Percentiles rank a stretch among this genome's conserved stretches.
Conservation (phyloP, 2,329 filamentous ascomycete species). For the Trichoderma atroviride region DNA sequence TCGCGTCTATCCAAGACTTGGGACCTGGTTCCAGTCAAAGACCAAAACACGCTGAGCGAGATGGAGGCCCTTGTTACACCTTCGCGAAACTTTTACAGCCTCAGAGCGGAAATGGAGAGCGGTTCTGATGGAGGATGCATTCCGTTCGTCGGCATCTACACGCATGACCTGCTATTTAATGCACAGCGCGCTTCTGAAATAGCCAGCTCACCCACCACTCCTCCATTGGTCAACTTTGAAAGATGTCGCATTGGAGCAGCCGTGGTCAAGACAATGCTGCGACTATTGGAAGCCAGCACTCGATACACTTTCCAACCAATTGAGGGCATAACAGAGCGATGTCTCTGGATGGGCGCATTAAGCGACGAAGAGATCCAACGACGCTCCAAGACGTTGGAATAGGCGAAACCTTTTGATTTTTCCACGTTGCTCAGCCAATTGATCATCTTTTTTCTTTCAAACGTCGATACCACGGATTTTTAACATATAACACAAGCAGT, state of each 20-base stretch:
- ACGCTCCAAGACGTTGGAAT: conserved; percentile 55
- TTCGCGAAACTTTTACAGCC: conserved; percentile 73
- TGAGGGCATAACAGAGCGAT: conserved; percentile 76
- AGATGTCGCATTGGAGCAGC: conserved; percentile 74
- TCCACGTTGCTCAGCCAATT: neutral
- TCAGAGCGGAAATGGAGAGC: conserved; percentile 77
- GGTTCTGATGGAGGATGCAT: conserved; percentile 73
- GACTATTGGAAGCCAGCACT: conserved; percentile 77
- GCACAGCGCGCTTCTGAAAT: conserved; percentile 77
- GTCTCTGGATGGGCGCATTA: conserved; percentile 81
- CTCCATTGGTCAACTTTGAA: conserved; percentile 81
- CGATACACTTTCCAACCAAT: conserved; percentile 74
- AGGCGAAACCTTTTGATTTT: neutral
- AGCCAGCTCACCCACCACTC: conserved; percentile 64
- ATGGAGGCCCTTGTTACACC: conserved; percentile 76
- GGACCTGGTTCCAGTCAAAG: conserved; percentile 66
- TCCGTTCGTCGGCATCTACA: conserved; percentile 82
- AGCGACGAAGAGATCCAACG: conserved; percentile 72
- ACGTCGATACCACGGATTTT: neutral
- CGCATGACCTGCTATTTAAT: conserved; percentile 81
- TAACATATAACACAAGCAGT: conserved; percentile 7
- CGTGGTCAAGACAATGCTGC: conserved; percentile 77
- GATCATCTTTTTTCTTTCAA: neutral
- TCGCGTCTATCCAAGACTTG: conserved; percentile 70
- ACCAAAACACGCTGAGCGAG: conserved; percentile 66